These are phyloP conservation scores for Lactarius hatsudake DNA, from an alignment of 768 basidiomycete genomes.

Conservation along the genomic window DNA sequence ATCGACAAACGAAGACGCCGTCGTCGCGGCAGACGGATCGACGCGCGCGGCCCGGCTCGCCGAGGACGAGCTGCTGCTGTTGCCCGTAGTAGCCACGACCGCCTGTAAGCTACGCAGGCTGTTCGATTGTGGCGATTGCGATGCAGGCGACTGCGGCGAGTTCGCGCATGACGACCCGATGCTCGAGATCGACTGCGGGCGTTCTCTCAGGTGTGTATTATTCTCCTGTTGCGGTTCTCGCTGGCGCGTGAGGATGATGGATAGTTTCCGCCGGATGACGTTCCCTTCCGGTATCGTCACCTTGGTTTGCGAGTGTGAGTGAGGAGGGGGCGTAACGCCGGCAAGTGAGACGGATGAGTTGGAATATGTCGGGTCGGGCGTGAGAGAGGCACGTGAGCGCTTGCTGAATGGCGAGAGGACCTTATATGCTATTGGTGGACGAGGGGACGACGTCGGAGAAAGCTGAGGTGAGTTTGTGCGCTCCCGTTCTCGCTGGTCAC, in stretches of 20 bases:
- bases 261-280: conserved; percentile 34
- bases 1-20: too few species aligned
- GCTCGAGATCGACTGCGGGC: conserved; percentile 57
- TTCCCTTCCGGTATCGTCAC: conserved; percentile 16
- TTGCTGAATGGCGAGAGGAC: conserved; percentile 30
- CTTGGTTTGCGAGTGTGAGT: not conserved
- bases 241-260: conserved; percentile 39
- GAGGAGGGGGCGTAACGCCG: not conserved
- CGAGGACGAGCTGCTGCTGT: not conserved
- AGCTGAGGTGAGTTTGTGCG: conserved; percentile 7
- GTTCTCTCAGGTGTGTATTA: conserved; percentile 39
- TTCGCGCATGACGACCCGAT: conserved; percentile 35
- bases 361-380: conserved; percentile 25
- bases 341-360: conserved; percentile 25
- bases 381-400: conserved; percentile 21
- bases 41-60: conserved; percentile 34
- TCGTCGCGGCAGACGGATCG: not conserved
- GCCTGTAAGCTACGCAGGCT: conserved; percentile 61
- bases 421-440: conserved; percentile 31
- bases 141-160: conserved; percentile 38
- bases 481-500: not conserved
- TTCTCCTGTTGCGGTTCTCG: conserved; percentile 18
- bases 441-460: conserved; percentile 2
- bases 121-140: conserved; percentile 40
- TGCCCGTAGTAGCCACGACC: conserved; percentile 25